These are phyloP conservation scores for Xylaria scruposa DNA, from an alignment of 495 filamentous ascomycete genomes.

Conservation along the genomic window DNA sequence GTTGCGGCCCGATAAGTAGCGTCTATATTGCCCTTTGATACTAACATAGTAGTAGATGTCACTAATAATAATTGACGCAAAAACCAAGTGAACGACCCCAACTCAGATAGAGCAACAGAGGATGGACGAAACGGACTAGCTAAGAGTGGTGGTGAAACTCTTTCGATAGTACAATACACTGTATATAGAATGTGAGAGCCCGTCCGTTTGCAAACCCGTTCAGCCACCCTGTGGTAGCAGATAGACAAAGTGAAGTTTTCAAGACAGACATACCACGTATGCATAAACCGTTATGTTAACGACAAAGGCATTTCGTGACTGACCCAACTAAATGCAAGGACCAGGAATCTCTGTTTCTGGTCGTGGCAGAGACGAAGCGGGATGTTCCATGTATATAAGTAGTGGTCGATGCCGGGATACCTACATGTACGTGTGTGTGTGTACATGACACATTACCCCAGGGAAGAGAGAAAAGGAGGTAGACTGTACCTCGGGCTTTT, in stretches of 20 bases:
- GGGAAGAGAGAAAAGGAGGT: neutral
- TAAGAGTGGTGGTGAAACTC: neutral
- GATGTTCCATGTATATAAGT: constrained; percentile 9
- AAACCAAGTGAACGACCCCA: constrained; percentile 8
- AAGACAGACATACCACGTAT: neutral
- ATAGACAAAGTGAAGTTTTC: constrained; percentile 9
- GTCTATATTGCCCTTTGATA: constrained; percentile 20
- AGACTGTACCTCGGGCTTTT: constrained; percentile 10
- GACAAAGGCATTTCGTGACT: neutral
- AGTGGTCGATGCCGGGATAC: constrained; percentile 1
- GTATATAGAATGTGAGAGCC: constrained; percentile 1
- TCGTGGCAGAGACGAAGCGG: constrained; percentile 1
- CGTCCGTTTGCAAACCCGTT: neutral
- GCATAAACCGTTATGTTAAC: constrained; percentile 7
- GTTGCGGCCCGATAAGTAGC: constrained; percentile 30
- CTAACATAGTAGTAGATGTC: neutral
- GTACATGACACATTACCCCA: neutral
- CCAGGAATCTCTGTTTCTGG: constrained; percentile 1
- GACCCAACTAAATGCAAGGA: neutral
- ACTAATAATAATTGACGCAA: constrained; percentile 13
- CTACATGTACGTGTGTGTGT: neutral
- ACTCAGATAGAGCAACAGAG: neutral
- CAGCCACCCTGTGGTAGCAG: neutral
- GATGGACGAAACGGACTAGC: neutral
- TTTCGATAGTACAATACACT: neutral